phyloP scores from a whole-genome alignment of 2,329 filamentous ascomycete species.

The Camillea tinctor region DNA sequence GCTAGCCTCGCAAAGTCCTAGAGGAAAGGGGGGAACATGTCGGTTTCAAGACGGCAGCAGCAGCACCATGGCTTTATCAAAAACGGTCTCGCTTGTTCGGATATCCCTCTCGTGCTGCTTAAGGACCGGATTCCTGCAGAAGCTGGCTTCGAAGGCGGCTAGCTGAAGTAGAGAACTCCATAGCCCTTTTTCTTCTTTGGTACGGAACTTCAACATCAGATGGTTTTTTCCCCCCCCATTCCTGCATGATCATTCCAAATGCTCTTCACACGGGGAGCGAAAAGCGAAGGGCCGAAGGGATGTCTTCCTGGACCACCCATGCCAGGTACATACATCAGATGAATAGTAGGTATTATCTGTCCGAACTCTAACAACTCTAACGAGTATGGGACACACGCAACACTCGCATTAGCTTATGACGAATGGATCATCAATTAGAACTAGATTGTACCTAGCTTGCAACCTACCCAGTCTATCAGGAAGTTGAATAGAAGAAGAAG shows the following conservation, averaged over 20 bases:
- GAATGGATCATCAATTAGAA: background rate
- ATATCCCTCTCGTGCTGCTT: background rate
- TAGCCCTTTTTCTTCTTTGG: too few species aligned
- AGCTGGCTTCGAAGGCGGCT: background rate
- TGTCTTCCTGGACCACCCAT: too few species aligned
- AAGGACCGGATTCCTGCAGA: background rate
- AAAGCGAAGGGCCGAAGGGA: too few species aligned
- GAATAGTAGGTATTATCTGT: too few species aligned
- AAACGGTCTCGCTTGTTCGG: background rate
- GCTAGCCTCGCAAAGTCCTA: background rate
- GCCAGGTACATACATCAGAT: background rate
- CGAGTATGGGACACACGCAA: background rate
- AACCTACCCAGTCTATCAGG: too few species aligned
- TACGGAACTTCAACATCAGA: background rate
- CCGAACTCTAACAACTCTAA: background rate
- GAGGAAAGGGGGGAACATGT: background rate
- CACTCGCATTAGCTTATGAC: background rate
- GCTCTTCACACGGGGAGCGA: too few species aligned
- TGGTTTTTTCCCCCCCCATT: too few species aligned
- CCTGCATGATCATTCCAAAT: background rate
- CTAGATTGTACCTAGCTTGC: too few species aligned
- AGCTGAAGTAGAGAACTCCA: background rate
- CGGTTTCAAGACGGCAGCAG: background rate
- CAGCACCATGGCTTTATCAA: background rate
- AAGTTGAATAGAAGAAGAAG: too few species aligned